phyloP scores from a whole-genome alignment of 2,329 filamentous ascomycete species.

The Sporothrix phasma region DNA sequence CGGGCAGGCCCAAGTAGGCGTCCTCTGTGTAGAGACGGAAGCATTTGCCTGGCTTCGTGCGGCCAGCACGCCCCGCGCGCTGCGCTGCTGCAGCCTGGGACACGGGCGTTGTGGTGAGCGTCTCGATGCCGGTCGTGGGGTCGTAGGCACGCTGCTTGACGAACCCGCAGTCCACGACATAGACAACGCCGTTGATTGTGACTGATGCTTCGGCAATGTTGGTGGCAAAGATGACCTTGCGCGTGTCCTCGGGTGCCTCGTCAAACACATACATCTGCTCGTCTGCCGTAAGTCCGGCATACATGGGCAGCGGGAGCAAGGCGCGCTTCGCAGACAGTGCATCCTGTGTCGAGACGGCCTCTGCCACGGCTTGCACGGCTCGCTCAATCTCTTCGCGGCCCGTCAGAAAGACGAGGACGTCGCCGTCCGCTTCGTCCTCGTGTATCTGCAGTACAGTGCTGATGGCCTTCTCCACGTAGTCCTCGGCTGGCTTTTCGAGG shows the following conservation, averaged over 20 bases:
- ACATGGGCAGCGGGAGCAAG: conserved; percentile 68
- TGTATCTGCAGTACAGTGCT: conserved; percentile 84
- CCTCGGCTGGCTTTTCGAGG: conserved; percentile 63
- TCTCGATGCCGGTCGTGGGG: conserved; percentile 76
- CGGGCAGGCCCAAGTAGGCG: conserved; percentile 52
- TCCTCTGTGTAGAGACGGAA: conserved; percentile 84
- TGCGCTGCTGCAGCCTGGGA: conserved; percentile 92
- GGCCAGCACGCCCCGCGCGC: conserved; percentile 78
- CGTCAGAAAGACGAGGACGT: conserved; percentile 85
- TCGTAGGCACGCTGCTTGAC: conserved; percentile 85
- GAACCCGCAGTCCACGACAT: conserved; percentile 82
- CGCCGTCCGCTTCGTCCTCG: conserved; percentile 65
- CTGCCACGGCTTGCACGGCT: conserved; percentile 67
- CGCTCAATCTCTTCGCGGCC: conserved; percentile 88
- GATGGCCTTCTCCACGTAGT: conserved; percentile 78
- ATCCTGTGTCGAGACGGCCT: conserved; percentile 51
- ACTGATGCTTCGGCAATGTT: conserved; percentile 96
- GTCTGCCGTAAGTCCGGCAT: conserved; percentile 79
- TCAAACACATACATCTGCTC: conserved; percentile 96
- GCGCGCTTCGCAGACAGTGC: conserved; percentile 39
- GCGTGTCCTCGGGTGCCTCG: conserved; percentile 64
- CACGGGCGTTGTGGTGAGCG: conserved; percentile 67
- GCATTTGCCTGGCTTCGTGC: conserved; percentile 86
- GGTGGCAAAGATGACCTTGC: conserved; percentile 87
- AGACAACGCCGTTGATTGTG: conserved; percentile 85